Evolutionary conservation across 2,329 filamentous ascomycete species (phyloP), one percentile per base, ranked within the genome.

Genomic region (Hirsutella rhossiliensis): DNA sequence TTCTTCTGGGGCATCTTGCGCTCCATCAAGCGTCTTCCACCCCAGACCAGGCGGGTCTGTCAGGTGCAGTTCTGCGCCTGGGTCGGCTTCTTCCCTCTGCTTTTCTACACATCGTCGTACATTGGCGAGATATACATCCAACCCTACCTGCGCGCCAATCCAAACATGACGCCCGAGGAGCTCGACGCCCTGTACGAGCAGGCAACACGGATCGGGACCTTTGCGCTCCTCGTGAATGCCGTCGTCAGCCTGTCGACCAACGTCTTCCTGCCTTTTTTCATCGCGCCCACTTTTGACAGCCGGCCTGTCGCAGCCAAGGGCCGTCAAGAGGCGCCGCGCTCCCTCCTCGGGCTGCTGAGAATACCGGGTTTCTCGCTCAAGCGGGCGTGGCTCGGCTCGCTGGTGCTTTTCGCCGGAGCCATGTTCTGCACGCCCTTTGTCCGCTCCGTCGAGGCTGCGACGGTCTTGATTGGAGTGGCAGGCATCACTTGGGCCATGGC

Each of bases 91-190:
- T 97, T 96, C 56, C 89, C 89, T 1, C 88, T 95, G 61, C 73
- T 97, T 3, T 96, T 94, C 66, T 97, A 97, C 67, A 87, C 87
- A 5, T 94, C 88, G 1, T 94, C 87, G 17, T 97, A 92, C 61
- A 84, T 96, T 52, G 89, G 86, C 48, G 87, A 95, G 58, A 85
- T 97, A 45, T 95, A 95, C 54, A 84, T 87, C 17, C 83, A 95
- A 57, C 87, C 87, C 0, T 84, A 76, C 52, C 80, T 96, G 42
- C 72, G 80, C 51, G 68, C 76, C 42, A 84, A 95, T 52, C 88
- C 87, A 0, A 66, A 90, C 59, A 82, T 95, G 71, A 76, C 80
- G 1, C 75, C 82, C 0, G 72, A 75, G 15, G 80, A 96, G 54
- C 78, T 96, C 47, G 82, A 95, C 55, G 64, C 71, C 41, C 72